Evolutionary conservation across 345 rosid species (phyloP), one percentile per base, ranked within the genome.

Genomic region (Toxicodendron radicans): DNA sequence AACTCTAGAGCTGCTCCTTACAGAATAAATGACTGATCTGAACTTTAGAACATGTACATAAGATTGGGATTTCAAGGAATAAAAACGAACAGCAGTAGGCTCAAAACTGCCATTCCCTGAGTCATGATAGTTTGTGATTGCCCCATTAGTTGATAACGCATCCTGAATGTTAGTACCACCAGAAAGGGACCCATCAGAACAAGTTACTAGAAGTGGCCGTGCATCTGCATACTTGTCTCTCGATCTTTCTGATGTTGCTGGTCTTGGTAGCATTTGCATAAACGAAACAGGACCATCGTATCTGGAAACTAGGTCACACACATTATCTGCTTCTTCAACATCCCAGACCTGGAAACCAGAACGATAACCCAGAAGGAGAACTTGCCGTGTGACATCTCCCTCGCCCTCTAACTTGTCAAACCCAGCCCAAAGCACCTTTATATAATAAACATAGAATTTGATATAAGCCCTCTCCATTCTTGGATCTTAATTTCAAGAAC

Each of bases 331-430:
- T 56, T 93, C 96, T 83, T 95, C 97, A 53, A 91, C 96, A 83
- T 95, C 99, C 98, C 98, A 91, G 75, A 95, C 87, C 88, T 95
- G 98, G 81, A 89, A 95, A 48, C 99, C 98, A 81, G 96, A 91
- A 5, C 73, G 87, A 84, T 89, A 93, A 0, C 93, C 96, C 6
- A 95, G 86, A 51, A 95, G 84, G 18, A 95, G 94, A 75, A 91
- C 89, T 76, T 73, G 89, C 67, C 93, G 85, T 77, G 75, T 68
- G 67, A 67, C 73, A 70, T 74, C 85, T 65, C 71, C 84, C 49
- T 85, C 88, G 73, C 83, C 79, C 80, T 92, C 91, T 75, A 95
- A 81, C 73, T 87, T 89, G 91, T 95, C 98, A 87, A 93, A 95
- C 68, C 97, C 98, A 69, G 99, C 94, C 99, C 99, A 93, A 14